Base-by-base conservation (phyloP, 2,329 filamentous ascomycete genomes). In the Diaporthe sp. region DNA sequence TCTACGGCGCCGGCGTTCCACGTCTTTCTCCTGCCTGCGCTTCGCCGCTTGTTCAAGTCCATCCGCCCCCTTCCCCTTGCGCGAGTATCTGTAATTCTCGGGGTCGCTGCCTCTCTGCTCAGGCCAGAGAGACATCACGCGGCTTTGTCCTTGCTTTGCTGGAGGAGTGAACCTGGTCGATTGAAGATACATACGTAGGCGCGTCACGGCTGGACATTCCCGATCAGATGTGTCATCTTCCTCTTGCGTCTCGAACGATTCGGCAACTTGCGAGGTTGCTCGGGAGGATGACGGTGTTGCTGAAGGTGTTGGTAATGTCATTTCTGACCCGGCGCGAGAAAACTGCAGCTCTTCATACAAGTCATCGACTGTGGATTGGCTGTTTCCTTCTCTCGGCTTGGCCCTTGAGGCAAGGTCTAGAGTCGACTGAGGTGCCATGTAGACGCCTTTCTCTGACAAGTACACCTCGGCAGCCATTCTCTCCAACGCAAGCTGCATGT, bases 71-170 rank as follows among this genome's bases (percentile, higher is more conserved):
- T 73, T 74, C 2, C 61, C 61, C 12, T 37, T 44, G 12, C 76
- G 79, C 61, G 72, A 79, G 80, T 81, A 85, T 4, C 75, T 78
- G 77, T 84, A 85, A 25, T 80, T 71, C 5, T 76, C 73, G 20
- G 85, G 84, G 76, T 85, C 80, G 31, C 71, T 75, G n/a, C 82
- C 83, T 22, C 81, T 80, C 9, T 77, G 76, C n/a, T 81, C 79
- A 25, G 81, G 80, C 85, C 85, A 86, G 57, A 84, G 80, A 1
- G 81, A 79, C 4, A 85, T 73, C 25, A 85, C 71, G 15, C 79
- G 79, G n/a, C 80, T 78, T 53, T 79, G 78, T 10, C 77, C 79
- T 0, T 60, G 73, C 6, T 77, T 77, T 42, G 79, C 73, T 2
- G 81, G 80, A 47, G 80, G 78, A 42, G 78, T 80, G 4, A 81